These are phyloP conservation scores for Taphrina sp. DNA, from an alignment of 1,139 yeast genomes.

Conservation along the genomic window DNA sequence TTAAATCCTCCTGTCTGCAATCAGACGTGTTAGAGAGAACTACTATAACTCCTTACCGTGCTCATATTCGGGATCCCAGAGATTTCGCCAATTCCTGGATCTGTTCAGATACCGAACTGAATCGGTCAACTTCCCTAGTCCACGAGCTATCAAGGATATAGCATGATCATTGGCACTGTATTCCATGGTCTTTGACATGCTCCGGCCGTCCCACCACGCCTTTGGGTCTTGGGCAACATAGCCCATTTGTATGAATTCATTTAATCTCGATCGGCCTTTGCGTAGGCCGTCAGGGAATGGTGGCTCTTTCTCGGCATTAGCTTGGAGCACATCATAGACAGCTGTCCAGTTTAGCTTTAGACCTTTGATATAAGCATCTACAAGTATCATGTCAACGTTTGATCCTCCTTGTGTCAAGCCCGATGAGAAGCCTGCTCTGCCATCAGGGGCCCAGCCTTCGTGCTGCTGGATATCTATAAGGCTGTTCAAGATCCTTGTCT, in stretches of 20 bases:
- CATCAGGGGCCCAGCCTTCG: conserved; percentile 31
- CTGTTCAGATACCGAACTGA: conserved; percentile 18
- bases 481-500: conserved; percentile 11
- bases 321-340: conserved; percentile 16
- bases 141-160: conserved; percentile 23
- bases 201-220: conserved; percentile 31
- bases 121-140: conserved; percentile 10
- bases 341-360: conserved; percentile 15
- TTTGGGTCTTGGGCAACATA: conserved; percentile 29
- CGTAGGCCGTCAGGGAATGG: conserved; percentile 27
- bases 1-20: conserved; percentile 1
- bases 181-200: conserved; percentile 31
- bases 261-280: conserved; percentile 19
- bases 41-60: background rate
- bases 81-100: conserved; percentile 22
- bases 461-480: conserved; percentile 27
- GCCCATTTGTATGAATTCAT: conserved; percentile 14
- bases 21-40: background rate
- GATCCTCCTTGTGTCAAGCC: conserved; percentile 30
- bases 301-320: conserved; percentile 21
- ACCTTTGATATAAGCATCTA: conserved; percentile 25
- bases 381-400: conserved; percentile 28
- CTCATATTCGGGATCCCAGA: conserved; percentile 12
- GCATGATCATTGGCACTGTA: conserved; percentile 28
- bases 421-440: conserved; percentile 28